Conservation (phyloP, 345 rosid species). For the Corchorus olitorius region DNA sequence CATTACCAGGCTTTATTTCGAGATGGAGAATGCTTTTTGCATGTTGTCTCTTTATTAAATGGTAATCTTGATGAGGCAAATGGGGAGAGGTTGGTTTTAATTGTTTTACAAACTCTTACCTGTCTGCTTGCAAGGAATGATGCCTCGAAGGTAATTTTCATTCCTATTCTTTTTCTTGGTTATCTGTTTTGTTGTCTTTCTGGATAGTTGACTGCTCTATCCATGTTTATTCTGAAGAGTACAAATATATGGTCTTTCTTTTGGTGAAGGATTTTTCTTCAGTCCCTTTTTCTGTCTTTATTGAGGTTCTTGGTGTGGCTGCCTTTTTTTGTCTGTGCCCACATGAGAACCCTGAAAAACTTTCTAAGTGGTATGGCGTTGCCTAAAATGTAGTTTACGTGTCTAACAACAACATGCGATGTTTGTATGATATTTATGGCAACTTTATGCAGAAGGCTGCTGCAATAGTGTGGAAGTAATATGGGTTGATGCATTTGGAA, state of each 20-base stretch:
- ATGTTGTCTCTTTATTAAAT: constrained; percentile 87
- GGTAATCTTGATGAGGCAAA: constrained; percentile 73
- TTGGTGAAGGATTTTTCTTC: constrained; percentile 5
- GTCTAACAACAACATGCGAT: not conserved
- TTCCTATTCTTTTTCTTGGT: constrained; percentile 11
- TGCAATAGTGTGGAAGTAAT: not conserved
- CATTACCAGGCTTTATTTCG: constrained; percentile 85
- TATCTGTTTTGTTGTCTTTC: constrained; percentile 6
- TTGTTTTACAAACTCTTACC: constrained; percentile 85
- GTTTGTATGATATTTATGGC: not conserved
- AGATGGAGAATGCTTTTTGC: constrained; percentile 93
- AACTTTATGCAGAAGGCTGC: not conserved
- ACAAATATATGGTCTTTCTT: constrained; percentile 10
- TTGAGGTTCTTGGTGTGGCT: not conserved
- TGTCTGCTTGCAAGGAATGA: constrained; percentile 82
- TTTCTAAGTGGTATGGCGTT: not conserved
- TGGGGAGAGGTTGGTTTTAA: constrained; percentile 85
- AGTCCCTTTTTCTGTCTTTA: not conserved
- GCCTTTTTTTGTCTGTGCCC: not conserved
- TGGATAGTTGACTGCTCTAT: constrained; percentile 19
- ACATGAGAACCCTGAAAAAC: not conserved
- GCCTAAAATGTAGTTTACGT: not conserved
- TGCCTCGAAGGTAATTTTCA: constrained; percentile 70
- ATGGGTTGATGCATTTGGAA: not conserved
- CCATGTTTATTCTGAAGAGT: not conserved